phyloP scores from a whole-genome alignment of 1,139 yeast species.

The Saccharomyces uvarum region DNA sequence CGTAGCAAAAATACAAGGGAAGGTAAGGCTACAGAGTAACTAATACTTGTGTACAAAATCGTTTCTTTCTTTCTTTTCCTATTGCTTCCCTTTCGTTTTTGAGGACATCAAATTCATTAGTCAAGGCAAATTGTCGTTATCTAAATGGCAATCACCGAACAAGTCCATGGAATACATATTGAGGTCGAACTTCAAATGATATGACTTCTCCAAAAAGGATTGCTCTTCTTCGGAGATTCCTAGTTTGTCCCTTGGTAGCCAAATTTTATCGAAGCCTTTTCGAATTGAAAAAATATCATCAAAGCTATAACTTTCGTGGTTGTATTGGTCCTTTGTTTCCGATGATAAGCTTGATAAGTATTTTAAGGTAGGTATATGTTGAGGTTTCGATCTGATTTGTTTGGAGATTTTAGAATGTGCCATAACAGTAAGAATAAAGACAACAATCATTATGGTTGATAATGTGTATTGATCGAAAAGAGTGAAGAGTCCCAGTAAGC shows the following conservation, averaged over 20 bases:
- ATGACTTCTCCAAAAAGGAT: slow-evolving; percentile 16
- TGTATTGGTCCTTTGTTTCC: not conserved
- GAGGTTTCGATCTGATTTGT: slow-evolving; percentile 15
- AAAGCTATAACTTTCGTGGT: not conserved
- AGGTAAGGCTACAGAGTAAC: slow-evolving; percentile 20
- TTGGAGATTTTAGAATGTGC: slow-evolving; percentile 36
- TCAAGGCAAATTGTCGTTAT: not conserved
- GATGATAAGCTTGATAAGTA: slow-evolving; percentile 1
- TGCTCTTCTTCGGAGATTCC: slow-evolving; percentile 29
- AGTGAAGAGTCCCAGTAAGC: slow-evolving; percentile 67
- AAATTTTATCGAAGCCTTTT: slow-evolving; percentile 17
- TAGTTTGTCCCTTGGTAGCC: slow-evolving; percentile 36
- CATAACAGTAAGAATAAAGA: slow-evolving; percentile 36
- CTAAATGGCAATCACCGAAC: not conserved
- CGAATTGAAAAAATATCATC: not conserved
- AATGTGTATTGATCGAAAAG: slow-evolving; percentile 41
- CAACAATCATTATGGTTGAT: slow-evolving; percentile 38
- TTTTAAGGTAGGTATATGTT: slow-evolving; percentile 5
- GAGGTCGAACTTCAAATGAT: slow-evolving; percentile 28
- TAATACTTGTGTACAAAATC: not conserved
- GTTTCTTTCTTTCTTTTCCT: not conserved
- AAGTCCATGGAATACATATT: slow-evolving; percentile 15
- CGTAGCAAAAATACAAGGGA: slow-evolving; percentile 63
- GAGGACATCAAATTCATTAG: not conserved
- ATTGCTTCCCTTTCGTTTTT: not conserved